A percentile compares a stretch with the other conserved stretches of the same genome.
These are phyloP conservation scores for Ustilago bromivora DNA, from an alignment of 1,284 basidiomycete species.

Conservation along the genomic window DNA sequence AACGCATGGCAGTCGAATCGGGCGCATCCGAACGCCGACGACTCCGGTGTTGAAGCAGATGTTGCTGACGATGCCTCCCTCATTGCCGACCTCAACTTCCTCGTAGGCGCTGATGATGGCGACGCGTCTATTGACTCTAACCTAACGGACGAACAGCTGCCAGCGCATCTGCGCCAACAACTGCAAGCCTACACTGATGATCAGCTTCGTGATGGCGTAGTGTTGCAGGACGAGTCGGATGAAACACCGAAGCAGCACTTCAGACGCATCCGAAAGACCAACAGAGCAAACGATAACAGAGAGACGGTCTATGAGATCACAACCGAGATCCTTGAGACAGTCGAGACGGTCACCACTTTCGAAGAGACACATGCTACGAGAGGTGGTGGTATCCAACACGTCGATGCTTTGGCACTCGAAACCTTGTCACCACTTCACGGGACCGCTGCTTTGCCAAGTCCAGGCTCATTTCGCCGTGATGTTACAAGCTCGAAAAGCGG, in stretches of 20 bases:
- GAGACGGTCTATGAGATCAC: constrained; percentile 71
- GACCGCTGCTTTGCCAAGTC: background rate
- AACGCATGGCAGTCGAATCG: constrained; percentile 8
- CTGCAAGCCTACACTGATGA: constrained; percentile 37
- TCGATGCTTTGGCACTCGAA: background rate
- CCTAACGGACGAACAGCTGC: constrained; percentile 50
- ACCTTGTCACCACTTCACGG: background rate
- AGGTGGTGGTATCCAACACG: background rate
- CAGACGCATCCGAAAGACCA: constrained; percentile 44
- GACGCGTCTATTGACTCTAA: constrained; percentile 54
- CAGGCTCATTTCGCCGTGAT: constrained; percentile 31
- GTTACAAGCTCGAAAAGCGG: constrained; percentile 42
- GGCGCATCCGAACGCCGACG: background rate
- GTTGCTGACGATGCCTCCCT: constrained; percentile 33
- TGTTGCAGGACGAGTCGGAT: constrained; percentile 22
- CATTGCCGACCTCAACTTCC: constrained; percentile 54
- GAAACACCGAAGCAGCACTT: constrained; percentile 37
- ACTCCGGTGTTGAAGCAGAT: constrained; percentile 1
- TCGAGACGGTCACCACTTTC: constrained; percentile 60
- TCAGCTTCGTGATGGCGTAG: constrained; percentile 42
- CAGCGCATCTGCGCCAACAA: constrained; percentile 40
- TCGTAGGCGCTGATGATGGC: constrained; percentile 53
- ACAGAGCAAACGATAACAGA: constrained; percentile 47
- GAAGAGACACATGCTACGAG: constrained; percentile 29
- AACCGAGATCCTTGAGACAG: constrained; percentile 70